Percentiles rank a stretch among this genome's conserved stretches.
Conservation (phyloP, 2,329 filamentous ascomycete species). For the Fusarium sp. region DNA sequence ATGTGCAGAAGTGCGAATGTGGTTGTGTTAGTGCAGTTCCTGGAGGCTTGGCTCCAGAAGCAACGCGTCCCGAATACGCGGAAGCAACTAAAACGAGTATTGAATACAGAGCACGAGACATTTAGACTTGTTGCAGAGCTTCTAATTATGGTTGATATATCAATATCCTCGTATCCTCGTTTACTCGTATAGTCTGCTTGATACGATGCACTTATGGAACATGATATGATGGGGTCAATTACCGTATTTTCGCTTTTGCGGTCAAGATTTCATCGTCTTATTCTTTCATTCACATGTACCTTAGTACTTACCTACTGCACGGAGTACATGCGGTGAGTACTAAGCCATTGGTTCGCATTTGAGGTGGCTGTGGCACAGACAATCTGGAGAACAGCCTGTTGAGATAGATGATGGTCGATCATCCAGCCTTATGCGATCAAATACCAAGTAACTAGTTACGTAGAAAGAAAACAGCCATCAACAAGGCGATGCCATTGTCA, state of each 20-base stretch:
- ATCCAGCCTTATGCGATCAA: constrained; percentile 18
- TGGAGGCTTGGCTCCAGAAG: not conserved
- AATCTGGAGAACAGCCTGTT: constrained; percentile 1
- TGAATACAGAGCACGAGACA: not conserved
- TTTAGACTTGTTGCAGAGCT: not conserved
- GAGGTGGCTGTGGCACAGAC: not conserved
- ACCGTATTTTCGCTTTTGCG: not conserved
- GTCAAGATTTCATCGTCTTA: constrained; percentile 9
- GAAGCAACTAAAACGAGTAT: not conserved
- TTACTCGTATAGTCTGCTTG: not conserved
- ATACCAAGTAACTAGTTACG: not conserved
- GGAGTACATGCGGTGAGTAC: constrained; percentile 10
- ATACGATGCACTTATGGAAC: not conserved
- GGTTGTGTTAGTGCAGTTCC: not conserved
- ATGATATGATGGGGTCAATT: not conserved
- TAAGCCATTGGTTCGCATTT: constrained; percentile 1
- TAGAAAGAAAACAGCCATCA: not conserved
- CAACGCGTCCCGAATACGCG: constrained; percentile 17
- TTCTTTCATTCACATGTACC: not conserved
- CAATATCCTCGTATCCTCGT: not conserved
- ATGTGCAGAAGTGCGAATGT: not conserved
- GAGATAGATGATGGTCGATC: constrained; percentile 5
- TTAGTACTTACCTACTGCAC: not conserved
- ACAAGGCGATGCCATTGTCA: not conserved
- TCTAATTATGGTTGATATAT: not conserved